Evolutionary conservation across 176 grass and related monocot species (phyloP), one percentile per base, ranked within the genome.

Genomic region (Echinochloa phyllopogon): DNA sequence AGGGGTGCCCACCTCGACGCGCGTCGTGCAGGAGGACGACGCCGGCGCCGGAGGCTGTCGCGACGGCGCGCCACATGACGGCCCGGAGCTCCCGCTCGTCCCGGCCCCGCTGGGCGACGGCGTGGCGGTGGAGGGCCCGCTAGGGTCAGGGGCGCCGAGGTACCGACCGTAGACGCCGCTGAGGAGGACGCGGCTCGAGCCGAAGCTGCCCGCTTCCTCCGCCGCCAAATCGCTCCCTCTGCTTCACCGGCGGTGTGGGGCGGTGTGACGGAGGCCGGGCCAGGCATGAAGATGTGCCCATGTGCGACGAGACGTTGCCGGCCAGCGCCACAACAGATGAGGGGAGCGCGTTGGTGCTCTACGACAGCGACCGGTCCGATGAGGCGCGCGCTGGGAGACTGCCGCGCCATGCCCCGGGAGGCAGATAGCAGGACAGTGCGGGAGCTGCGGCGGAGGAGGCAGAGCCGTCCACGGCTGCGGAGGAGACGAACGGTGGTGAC

Each of bases 351-450:
- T 0, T 74, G 84, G 75, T 69, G 89, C 38, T 74, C 58, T 67
- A 83, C 79, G 24, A 38, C 2, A 58, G 8, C 49, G 17, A 65
- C 10, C 11, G 70, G 9, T 1, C 7, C 16, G 45, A 75, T 1
- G 40, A 20, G 5, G 69, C 27, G 43, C 3, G 13, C 4, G 67
- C 38, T 37, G 3, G 13, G 6, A 5, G 47, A 29, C 10, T 13
- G 9, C 56, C 47, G 40, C 4, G 79, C 53, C 56, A 72, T 90
- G 83, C 71, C 86, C 36, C 63, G 63, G 2, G 77, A 86, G 63
- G 88, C 88, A 36, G 83, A 86, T 45, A 47, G 44, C 72, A 21
- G 76, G 77, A 89, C 77, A 71, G 72, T 86, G 64, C 77, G 83
- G 14, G 72, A 25, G 71, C 44, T 86, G 71, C n/a, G 3, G 9